Evolutionary conservation across 345 rosid species (phyloP).

Genomic region (Murraya koenigii): DNA sequence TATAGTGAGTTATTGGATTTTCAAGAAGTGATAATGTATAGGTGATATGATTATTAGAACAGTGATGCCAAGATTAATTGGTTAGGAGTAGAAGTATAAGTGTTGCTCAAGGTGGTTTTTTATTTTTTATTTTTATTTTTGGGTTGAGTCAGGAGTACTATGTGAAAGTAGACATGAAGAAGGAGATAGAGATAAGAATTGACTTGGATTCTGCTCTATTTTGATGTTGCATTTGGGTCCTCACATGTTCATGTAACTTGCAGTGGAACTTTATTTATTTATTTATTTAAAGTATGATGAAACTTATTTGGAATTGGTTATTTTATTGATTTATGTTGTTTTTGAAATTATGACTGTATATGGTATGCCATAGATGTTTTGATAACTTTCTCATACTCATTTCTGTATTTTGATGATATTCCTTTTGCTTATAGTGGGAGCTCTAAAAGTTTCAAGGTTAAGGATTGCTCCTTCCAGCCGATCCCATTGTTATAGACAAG

Average conservation of each 20-base stretch:
- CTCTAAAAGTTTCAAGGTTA: constrained; percentile 25
- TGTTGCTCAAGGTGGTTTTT: not conserved
- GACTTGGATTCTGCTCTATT: not conserved
- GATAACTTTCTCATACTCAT: not conserved
- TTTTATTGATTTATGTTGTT: not conserved
- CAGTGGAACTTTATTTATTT: not conserved
- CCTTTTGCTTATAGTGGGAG: constrained; percentile 19
- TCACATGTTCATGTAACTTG: not conserved
- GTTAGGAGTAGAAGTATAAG: not conserved
- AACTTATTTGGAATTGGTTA: not conserved
- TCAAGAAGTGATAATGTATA: not conserved
- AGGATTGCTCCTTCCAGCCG: constrained; percentile 22
- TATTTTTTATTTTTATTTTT: not conserved
- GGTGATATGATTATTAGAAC: not conserved
- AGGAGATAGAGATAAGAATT: not conserved
- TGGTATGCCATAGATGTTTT: not conserved
- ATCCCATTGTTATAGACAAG: constrained; percentile 32
- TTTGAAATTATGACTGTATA: not conserved
- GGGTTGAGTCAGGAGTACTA: not conserved
- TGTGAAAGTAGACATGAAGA: not conserved
- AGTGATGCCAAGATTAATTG: not conserved
- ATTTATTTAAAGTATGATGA: not conserved
- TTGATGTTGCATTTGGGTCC: not conserved
- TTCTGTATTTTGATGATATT: not conserved
- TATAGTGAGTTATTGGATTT: not conserved